Conservation (phyloP, 805 yeast species). For the Millerozyma miso region DNA sequence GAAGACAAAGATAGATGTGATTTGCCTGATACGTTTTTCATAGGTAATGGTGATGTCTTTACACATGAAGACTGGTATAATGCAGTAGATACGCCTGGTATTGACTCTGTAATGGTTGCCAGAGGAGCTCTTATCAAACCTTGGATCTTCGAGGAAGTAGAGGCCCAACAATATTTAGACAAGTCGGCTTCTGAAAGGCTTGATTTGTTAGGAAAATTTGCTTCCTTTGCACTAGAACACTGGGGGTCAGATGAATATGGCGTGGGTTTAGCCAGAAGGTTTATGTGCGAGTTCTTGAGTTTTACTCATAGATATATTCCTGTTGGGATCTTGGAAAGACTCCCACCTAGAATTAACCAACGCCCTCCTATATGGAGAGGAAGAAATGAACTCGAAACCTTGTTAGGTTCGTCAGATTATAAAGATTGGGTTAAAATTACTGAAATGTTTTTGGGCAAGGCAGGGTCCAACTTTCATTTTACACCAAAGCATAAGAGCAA, state of each 20-base stretch:
- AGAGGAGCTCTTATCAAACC: slow-evolving; percentile 98
- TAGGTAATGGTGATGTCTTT: slow-evolving; percentile 94
- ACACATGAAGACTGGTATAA: slow-evolving; percentile 85
- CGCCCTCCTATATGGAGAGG: slow-evolving; percentile 94
- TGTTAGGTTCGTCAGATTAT: slow-evolving; percentile 79
- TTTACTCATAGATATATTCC: slow-evolving; percentile 95
- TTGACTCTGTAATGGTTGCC: slow-evolving; percentile 96
- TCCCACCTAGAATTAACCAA: slow-evolving; percentile 87
- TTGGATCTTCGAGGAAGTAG: slow-evolving; percentile 97
- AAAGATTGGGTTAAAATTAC: slow-evolving; percentile 94
- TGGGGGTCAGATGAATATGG: slow-evolving; percentile 99
- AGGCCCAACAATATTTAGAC: slow-evolving; percentile 83
- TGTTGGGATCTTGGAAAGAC: slow-evolving; percentile 81
- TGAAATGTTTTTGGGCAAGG: slow-evolving; percentile 92
- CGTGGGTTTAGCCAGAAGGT: slow-evolving; percentile 79
- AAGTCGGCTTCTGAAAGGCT: slow-evolving; percentile 88
- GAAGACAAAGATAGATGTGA: slow-evolving; percentile 61
- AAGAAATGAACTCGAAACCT: slow-evolving; percentile 86
- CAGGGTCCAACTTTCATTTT: slow-evolving; percentile 68
- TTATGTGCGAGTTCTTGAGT: slow-evolving; percentile 88
- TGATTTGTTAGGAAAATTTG: slow-evolving; percentile 63
- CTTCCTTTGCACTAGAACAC: slow-evolving; percentile 82
- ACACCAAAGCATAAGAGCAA: slow-evolving; percentile 95
- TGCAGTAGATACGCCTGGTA: slow-evolving; percentile 58
- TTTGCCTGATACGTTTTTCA: slow-evolving; percentile 65